phyloP scores from a whole-genome alignment of 176 grass and related monocot species.

The Canna indica region DNA sequence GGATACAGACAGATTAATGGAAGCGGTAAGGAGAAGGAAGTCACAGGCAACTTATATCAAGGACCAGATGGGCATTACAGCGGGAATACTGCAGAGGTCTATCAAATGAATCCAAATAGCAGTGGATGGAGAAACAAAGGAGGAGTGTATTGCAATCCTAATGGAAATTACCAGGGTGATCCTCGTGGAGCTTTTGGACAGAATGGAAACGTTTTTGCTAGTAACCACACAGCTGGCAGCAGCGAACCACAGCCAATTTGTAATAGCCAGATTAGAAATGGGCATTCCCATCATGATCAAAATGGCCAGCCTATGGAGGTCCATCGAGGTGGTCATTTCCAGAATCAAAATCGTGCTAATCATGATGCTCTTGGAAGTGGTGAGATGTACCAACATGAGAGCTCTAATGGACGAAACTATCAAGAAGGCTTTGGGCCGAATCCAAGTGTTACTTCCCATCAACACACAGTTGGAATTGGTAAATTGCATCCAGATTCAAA shows the following conservation, averaged over 20 bases:
- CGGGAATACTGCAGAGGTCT: neutral
- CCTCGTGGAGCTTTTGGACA: neutral
- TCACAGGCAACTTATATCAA: neutral
- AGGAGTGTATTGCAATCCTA: neutral
- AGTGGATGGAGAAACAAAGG: no score
- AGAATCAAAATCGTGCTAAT: neutral
- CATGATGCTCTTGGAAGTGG: neutral
- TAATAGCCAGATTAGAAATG: neutral
- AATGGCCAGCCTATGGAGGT: neutral
- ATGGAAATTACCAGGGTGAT: neutral
- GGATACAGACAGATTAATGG: neutral
- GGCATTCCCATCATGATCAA: neutral
- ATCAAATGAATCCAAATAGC: neutral
- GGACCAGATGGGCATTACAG: neutral
- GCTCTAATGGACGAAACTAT: neutral
- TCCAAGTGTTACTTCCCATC: neutral
- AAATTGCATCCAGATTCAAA: neutral
- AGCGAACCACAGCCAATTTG: neutral
- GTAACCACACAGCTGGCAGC: neutral
- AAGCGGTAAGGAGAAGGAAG: neutral
- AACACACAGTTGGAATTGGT: neutral
- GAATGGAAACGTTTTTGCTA: neutral
- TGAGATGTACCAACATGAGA: neutral
- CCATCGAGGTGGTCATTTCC: neutral
- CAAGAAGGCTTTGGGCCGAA: neutral